Conservation (phyloP, 768 basidiomycete genomes). For the Kwoniella dejecticola region DNA sequence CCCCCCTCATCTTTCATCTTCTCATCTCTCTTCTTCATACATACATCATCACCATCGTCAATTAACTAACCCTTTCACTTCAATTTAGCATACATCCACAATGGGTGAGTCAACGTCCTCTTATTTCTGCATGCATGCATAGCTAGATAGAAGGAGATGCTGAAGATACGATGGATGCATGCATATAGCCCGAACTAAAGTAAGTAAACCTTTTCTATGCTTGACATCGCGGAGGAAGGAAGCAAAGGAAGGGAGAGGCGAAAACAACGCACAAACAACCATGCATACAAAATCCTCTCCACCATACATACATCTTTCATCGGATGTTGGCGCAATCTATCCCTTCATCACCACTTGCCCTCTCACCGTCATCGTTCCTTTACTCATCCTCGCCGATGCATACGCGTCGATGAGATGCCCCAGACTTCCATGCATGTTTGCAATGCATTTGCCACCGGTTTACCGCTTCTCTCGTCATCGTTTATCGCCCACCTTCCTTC, state of each 20-base stretch:
- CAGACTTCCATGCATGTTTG: too few relatives aligned
- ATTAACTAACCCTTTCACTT: conserved; percentile 3
- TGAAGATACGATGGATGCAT: conserved; percentile 22
- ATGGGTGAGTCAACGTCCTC: conserved; percentile 38
- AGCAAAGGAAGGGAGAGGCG: conserved; percentile 14
- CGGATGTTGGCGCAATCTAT: conserved; percentile 11
- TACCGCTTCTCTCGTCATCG: too few relatives aligned
- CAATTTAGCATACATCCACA: conserved; percentile 13
- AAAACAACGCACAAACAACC: background rate
- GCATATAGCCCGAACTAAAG: conserved; percentile 50
- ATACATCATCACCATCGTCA: conserved; percentile 1
- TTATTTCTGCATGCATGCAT: conserved; percentile 16
- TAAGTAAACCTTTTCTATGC: conserved; percentile 24
- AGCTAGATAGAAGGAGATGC: background rate
- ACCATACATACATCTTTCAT: background rate
- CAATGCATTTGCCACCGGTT: background rate
- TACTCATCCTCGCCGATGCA: conserved; percentile 12
- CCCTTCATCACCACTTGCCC: background rate
- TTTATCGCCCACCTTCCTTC: too few relatives aligned
- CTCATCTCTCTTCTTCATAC: conserved; percentile 7
- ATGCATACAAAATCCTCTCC: conserved; percentile 3
- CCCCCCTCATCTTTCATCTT: conserved; percentile 3
- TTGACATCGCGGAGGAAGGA: conserved; percentile 8
- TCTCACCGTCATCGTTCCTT: background rate
- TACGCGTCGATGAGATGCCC: background rate